phyloP scores from a whole-genome alignment of 1,139 yeast genomes.

The Magnusiomyces suaveolens region DNA sequence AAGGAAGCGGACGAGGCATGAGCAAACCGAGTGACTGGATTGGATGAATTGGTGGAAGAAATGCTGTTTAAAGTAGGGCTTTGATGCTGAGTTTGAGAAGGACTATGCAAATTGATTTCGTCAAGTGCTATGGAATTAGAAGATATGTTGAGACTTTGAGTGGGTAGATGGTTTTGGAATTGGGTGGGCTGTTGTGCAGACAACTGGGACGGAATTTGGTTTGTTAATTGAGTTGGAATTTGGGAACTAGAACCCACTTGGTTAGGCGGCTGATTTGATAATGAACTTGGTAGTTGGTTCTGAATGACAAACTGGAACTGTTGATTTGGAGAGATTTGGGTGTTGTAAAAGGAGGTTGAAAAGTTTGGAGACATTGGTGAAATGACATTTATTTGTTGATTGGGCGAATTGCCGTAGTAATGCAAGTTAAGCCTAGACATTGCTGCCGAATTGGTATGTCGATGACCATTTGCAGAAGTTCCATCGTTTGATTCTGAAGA shows the following conservation, averaged over 20 bases:
- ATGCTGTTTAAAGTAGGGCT: background rate
- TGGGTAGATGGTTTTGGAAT: background rate
- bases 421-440: too few relatives aligned
- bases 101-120: too few relatives aligned
- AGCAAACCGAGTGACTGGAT: background rate
- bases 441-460: too few relatives aligned
- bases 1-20: background rate
- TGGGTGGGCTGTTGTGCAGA: background rate
- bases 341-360: background rate
- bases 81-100: background rate
- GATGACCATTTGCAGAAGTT: too few relatives aligned
- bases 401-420: background rate
- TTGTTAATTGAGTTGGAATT: background rate
- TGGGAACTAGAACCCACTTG: background rate
- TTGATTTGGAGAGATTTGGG: background rate
- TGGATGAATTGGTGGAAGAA: too few relatives aligned
- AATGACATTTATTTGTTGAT: background rate
- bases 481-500: too few relatives aligned
- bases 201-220: background rate
- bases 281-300: background rate
- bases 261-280: background rate
- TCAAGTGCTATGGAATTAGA: background rate
- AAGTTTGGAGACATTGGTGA: background rate
- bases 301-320: background rate
- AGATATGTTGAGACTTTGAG: background rate